phyloP scores from a whole-genome alignment of 2,329 filamentous ascomycete species.

The Lasiodiplodia gonubiensis region DNA sequence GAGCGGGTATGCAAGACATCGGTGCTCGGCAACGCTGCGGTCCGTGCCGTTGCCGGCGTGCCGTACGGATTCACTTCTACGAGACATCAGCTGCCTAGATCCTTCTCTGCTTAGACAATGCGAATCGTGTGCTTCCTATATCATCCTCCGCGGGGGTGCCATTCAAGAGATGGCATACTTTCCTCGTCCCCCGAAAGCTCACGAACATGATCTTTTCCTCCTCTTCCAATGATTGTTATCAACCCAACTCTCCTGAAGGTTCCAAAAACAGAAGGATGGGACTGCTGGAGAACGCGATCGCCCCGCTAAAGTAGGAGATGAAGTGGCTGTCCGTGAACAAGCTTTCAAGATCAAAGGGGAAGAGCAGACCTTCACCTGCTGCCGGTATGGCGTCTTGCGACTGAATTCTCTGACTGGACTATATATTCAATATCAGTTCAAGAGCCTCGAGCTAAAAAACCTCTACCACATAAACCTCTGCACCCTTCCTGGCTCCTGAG shows the following conservation, averaged over 20 bases:
- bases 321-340: background rate
- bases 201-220: background rate
- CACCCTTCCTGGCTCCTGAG: constrained; percentile 60
- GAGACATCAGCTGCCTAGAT: background rate
- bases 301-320: background rate
- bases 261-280: background rate
- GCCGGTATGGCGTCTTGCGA: no score
- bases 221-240: background rate
- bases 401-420: no score
- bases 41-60: background rate
- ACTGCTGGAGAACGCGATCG: background rate
- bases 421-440: no score
- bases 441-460: no score
- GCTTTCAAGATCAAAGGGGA: background rate
- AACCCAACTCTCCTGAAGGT: background rate
- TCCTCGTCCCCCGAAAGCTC: background rate
- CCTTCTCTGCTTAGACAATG: background rate
- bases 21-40: background rate
- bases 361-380: no score
- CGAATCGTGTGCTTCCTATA: background rate
- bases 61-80: background rate
- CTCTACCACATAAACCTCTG: constrained; percentile 84
- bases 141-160: background rate
- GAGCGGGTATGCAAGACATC: background rate
- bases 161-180: background rate